Base-by-base conservation (phyloP, 2,329 filamentous ascomycete genomes). In the Fusarium domesticum region DNA sequence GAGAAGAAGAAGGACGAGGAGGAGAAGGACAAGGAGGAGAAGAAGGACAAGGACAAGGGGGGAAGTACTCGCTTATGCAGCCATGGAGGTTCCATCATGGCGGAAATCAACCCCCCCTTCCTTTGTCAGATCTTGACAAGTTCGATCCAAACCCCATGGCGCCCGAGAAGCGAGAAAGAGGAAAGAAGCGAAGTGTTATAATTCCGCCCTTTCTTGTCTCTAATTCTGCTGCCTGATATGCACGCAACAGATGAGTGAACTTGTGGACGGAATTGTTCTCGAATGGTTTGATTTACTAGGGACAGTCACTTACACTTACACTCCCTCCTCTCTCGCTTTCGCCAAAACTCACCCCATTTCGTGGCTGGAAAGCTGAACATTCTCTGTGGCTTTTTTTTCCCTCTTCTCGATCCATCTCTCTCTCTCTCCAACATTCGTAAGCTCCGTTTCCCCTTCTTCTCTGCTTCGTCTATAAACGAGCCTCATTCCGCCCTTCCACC, bases 1-100 rank as follows among this genome's bases (percentile, higher is more conserved):
- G n/a, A n/a, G n/a, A n/a, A 83, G 58, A 74, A 77, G 49, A 76
- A 82, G 57, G 82, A 79, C 14, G 74, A 76, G 43, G 81, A 76
- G 57, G 73, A 70, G 60, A 81, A 78, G 53, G 65, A 67, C 2
- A 53, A 67, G 28, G 60, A 62, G 11, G 63, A 66, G 18, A 75
- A 65, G 54, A 48, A 56, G 18, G 64, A 56, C 36, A 66, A 59
- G 43, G 57, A 57, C 18, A 31, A 48, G 18, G 41, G 20, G 35
- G n/a, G n/a, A n/a, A n/a, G n/a, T n/a, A n/a, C n/a, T 28, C 23
- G 23, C 23, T 28, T 28, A 28, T 34, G 32, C 32, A 28, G 7
- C 10, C 10, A 28, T 11, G 14, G 14, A 28, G 23, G 23, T 28
- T 28, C 23, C 23, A 12, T 28, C 23, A 28, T 28, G 23, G 23